These are phyloP conservation scores for Clavispora asparagi DNA, from an alignment of 805 yeast species.

Conservation along the genomic window DNA sequence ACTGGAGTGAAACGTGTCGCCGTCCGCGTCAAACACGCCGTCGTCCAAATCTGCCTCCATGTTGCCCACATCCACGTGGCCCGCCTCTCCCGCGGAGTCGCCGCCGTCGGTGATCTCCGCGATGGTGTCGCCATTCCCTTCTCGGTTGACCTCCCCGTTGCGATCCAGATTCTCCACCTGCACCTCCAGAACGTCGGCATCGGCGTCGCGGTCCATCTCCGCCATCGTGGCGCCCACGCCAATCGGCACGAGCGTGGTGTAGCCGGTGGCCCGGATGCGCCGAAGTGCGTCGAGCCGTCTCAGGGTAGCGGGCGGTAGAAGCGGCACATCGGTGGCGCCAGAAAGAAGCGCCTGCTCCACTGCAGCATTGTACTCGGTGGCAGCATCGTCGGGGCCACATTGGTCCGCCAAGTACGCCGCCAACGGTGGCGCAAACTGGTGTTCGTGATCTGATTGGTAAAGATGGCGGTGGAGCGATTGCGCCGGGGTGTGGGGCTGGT, in stretches of 20 bases:
- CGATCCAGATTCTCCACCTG: constrained; percentile 12
- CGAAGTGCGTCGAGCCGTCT: constrained; percentile 19
- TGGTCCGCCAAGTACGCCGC: constrained; percentile 49
- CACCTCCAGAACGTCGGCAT: constrained; percentile 4
- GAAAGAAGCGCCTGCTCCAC: constrained; percentile 11
- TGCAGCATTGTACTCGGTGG: constrained; percentile 19
- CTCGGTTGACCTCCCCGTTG: too few species aligned
- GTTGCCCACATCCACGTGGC: background rate
- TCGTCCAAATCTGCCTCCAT: constrained; percentile 14
- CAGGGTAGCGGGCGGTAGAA: constrained; percentile 16
- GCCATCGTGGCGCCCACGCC: constrained; percentile 38
- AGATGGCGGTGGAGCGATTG: background rate
- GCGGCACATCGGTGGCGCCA: constrained; percentile 9
- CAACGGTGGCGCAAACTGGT: constrained; percentile 45
- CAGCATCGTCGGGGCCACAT: constrained; percentile 15
- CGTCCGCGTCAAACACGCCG: constrained; percentile 19
- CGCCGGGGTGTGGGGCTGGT: background rate
- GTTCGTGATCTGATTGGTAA: background rate
- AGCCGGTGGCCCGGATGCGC: constrained; percentile 30
- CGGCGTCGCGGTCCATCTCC: constrained; percentile 23
- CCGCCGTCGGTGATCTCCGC: too few species aligned
- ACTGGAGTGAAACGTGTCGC: constrained; percentile 18
- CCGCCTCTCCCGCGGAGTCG: too few species aligned
- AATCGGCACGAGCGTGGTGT: constrained; percentile 30
- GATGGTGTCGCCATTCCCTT: too few species aligned